These are phyloP conservation scores for Arthroderma uncinatum DNA, from an alignment of 2,329 filamentous ascomycete species.

Conservation along the genomic window DNA sequence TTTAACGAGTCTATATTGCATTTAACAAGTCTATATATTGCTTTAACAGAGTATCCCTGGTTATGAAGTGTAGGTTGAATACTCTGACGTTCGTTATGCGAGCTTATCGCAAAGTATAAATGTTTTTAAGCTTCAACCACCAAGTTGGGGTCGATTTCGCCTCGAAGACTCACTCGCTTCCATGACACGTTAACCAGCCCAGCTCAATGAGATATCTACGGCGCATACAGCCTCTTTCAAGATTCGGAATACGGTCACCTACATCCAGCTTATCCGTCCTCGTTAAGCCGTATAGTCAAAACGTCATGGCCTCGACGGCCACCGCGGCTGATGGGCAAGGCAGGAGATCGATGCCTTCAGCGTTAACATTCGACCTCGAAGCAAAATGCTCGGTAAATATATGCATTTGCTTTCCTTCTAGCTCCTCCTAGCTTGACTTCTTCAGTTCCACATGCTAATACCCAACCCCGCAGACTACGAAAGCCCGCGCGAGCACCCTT, in stretches of 20 bases:
- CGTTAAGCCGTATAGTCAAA: not conserved
- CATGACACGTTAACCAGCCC: not conserved
- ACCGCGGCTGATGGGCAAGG: not conserved
- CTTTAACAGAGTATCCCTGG: no score
- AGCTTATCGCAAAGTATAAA: not conserved
- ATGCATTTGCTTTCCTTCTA: not conserved
- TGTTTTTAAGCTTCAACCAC: not conserved
- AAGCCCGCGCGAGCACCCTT: constrained; percentile 79
- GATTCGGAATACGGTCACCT: not conserved
- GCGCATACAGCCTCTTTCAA: not conserved
- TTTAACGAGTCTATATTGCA: no score
- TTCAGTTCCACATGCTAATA: not conserved
- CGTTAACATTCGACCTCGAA: constrained; percentile 66
- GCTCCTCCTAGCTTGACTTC: not conserved
- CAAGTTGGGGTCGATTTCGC: not conserved
- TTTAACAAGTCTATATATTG: no score
- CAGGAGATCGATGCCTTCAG: constrained; percentile 42
- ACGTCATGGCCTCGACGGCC: not conserved
- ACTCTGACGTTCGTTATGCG: no score
- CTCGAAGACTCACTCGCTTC: not conserved
- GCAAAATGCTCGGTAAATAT: constrained; percentile 65
- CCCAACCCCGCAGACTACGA: constrained; percentile 61
- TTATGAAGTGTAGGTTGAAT: no score
- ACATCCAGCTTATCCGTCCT: not conserved
- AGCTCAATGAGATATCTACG: constrained; percentile 1